Percentiles rank a stretch among this genome's conserved stretches.
These are phyloP conservation scores for Agrocybe praecox DNA, from an alignment of 768 basidiomycete species.

Conservation along the genomic window DNA sequence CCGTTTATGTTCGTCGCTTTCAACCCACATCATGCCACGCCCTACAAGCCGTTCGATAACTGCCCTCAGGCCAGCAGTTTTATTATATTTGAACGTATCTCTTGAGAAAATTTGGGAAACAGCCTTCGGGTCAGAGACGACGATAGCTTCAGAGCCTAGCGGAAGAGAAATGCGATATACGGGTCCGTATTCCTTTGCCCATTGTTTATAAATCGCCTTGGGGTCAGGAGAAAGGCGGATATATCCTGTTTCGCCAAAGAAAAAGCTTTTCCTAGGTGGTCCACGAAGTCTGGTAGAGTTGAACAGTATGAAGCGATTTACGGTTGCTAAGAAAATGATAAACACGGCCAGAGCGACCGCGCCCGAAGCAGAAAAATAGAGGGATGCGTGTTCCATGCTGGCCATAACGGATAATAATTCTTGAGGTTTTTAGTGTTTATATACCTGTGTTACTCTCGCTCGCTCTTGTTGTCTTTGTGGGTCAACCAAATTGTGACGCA, in stretches of 20 bases:
- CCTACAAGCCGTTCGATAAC: constrained; percentile 33
- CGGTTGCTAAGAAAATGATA: not conserved
- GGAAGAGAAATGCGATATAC: constrained; percentile 18
- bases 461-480: too few relatives aligned
- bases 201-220: constrained; percentile 21
- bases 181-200: constrained; percentile 26
- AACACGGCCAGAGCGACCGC: too few relatives aligned
- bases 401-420: too few relatives aligned
- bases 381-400: too few relatives aligned
- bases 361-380: too few relatives aligned
- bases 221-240: constrained; percentile 15
- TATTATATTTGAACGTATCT: constrained; percentile 28
- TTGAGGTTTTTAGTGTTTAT: too few relatives aligned
- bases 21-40: constrained; percentile 37
- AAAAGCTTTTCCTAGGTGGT: constrained; percentile 7
- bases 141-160: constrained; percentile 21
- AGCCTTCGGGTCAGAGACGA: constrained; percentile 28
- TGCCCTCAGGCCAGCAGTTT: constrained; percentile 22
- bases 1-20: constrained; percentile 47
- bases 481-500: too few relatives aligned
- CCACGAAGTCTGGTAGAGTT: constrained; percentile 12
- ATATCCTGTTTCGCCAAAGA: constrained; percentile 4
- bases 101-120: constrained; percentile 22
- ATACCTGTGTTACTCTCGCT: too few relatives aligned
- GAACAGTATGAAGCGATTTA: not conserved